phyloP scores from a whole-genome alignment of 129 eudicot species.

The Calendula officinalis region DNA sequence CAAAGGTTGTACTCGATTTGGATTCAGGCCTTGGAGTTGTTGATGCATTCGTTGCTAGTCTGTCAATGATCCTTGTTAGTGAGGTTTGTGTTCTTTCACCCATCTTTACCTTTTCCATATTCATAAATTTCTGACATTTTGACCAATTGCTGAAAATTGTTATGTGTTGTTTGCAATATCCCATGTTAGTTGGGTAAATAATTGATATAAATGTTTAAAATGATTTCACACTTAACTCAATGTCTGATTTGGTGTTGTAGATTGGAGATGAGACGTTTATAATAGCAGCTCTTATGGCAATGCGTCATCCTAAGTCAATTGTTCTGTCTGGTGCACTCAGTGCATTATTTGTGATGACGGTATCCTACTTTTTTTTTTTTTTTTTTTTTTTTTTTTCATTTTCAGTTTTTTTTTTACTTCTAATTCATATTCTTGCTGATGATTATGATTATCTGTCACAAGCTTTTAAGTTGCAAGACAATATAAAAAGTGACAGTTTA shows the following conservation, averaged over 20 bases:
- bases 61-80: slow-evolving; percentile 91
- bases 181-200: slow-evolving; percentile 1
- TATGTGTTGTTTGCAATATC: not conserved
- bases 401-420: not conserved
- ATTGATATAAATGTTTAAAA: not conserved
- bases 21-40: slow-evolving; percentile 81
- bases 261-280: slow-evolving; percentile 99
- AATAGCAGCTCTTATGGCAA: slow-evolving; percentile 99
- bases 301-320: slow-evolving; percentile 99
- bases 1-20: slow-evolving; percentile 50
- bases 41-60: slow-evolving; percentile 96
- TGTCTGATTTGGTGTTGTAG: slow-evolving; percentile 43
- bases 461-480: not conserved
- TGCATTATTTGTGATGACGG: slow-evolving; percentile 97
- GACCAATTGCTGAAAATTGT: not conserved
- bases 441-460: not conserved
- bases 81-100: slow-evolving; percentile 59
- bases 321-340: slow-evolving; percentile 97
- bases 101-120: too few relatives aligned
- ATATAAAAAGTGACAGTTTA: not conserved
- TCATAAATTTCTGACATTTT: not conserved
- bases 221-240: not conserved
- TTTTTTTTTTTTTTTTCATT: not conserved
- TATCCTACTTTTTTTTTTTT: slow-evolving; percentile 22
- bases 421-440: not conserved